These are phyloP conservation scores for Alnus glutinosa DNA, from an alignment of 306 rosid species.

Conservation along the genomic window DNA sequence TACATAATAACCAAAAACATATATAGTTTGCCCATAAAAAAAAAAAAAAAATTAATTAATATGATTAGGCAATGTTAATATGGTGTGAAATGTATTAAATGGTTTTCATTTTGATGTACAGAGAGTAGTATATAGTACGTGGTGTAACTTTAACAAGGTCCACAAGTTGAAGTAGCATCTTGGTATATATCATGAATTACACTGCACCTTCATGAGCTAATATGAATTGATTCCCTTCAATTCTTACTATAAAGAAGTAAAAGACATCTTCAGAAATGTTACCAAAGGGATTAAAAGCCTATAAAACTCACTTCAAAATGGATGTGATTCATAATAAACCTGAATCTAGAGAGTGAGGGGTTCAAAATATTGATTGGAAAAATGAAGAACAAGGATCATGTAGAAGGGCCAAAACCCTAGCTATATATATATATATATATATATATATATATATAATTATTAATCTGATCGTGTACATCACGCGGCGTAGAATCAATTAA, in stretches of 20 bases:
- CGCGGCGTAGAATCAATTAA: slow-evolving; percentile 32
- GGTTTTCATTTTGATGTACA: too few species aligned
- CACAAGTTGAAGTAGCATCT: neutral
- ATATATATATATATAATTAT: neutral
- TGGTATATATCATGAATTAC: too few species aligned
- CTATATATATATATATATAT: neutral
- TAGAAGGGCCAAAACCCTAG: slow-evolving; percentile 20
- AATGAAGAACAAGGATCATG: slow-evolving; percentile 5
- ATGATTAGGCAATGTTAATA: too few species aligned
- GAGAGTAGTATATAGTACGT: too few species aligned
- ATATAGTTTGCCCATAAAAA: too few species aligned
- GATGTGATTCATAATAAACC: neutral
- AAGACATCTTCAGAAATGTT: too few species aligned
- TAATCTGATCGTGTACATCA: slow-evolving; percentile 37
- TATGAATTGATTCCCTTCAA: neutral
- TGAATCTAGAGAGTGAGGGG: neutral
- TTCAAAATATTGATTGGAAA: neutral
- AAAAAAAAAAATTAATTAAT: too few species aligned
- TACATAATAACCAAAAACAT: too few species aligned
- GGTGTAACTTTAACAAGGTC: too few species aligned
- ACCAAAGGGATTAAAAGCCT: neutral
- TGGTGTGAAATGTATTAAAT: neutral
- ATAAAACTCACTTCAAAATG: neutral
- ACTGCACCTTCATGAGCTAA: neutral
- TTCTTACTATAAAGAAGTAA: too few species aligned